These are phyloP conservation scores for Ustilago nuda DNA, from an alignment of 1,284 basidiomycete genomes.

Conservation along the genomic window DNA sequence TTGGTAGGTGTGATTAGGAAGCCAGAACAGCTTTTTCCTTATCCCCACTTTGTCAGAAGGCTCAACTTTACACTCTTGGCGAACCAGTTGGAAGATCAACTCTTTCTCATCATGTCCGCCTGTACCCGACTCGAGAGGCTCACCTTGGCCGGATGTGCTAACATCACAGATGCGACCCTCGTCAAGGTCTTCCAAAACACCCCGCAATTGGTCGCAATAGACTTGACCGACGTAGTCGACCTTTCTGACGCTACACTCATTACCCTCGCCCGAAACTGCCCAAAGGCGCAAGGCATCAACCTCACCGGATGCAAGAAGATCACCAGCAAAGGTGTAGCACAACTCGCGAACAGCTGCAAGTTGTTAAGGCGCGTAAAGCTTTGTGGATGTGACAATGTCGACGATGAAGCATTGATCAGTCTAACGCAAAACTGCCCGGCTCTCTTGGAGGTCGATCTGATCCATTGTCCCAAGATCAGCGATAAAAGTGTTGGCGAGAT, in stretches of 20 bases:
- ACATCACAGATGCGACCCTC: slow-evolving; percentile 79
- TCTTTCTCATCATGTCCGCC: slow-evolving; percentile 79
- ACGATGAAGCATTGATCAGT: slow-evolving; percentile 56
- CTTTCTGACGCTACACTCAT: slow-evolving; percentile 61
- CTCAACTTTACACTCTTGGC: slow-evolving; percentile 87
- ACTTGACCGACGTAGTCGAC: slow-evolving; percentile 76
- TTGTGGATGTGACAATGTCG: slow-evolving; percentile 57
- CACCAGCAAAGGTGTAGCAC: slow-evolving; percentile 82
- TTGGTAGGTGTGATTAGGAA: slow-evolving; percentile 62
- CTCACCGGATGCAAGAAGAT: slow-evolving; percentile 84
- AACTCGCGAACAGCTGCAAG: slow-evolving; percentile 81
- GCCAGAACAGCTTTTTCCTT: slow-evolving; percentile 79
- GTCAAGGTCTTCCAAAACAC: slow-evolving; percentile 78
- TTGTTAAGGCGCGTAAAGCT: slow-evolving; percentile 76
- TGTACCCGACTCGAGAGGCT: slow-evolving; percentile 90
- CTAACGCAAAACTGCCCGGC: slow-evolving; percentile 76
- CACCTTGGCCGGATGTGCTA: slow-evolving; percentile 85
- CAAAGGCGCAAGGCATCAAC: slow-evolving; percentile 90
- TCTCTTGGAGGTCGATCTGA: slow-evolving; percentile 92
- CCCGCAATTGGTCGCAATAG: slow-evolving; percentile 85
- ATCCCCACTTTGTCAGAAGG: slow-evolving; percentile 86
- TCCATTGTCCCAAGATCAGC: slow-evolving; percentile 82
- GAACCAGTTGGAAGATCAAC: slow-evolving; percentile 80
- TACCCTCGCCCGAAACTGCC: slow-evolving; percentile 72
- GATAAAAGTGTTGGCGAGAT: slow-evolving; percentile 84